Base-by-base conservation (phyloP, 345 rosid genomes). In the Nasturtium officinale region DNA sequence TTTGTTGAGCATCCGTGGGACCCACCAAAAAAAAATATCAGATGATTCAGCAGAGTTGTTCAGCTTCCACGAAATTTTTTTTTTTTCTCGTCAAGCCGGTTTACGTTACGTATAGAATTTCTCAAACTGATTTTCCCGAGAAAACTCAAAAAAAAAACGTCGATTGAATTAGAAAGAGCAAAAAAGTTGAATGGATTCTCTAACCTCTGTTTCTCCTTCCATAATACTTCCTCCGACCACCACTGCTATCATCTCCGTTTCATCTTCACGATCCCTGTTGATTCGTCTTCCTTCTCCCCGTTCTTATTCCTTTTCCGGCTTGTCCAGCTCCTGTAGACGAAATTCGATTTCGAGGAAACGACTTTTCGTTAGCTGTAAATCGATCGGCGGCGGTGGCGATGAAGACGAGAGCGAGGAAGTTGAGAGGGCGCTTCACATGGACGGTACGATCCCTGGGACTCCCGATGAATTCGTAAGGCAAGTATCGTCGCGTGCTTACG, bases 401-500 rank as follows among this genome's bases (percentile, higher is more conserved):
- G 84, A 71, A 40, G 89, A 82, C 26, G 84, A 42, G 12, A 77
- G 75, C 32, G 88, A 89, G 55, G 97, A 91, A 54, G 84, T 88
- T 29, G 97, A 95, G 66, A 80, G 83, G 74, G 99, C 99, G 79
- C 85, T 95, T 78, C 86, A 89, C 76, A 53, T 88, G 88, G 99
- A 95, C 80, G 99, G 99, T 47, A 86, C 88, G 46, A 88, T 95
- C 72, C 97, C 97, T 1, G 87, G 96, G 38, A 88, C 85, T 23
- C 87, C 96, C 13, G 79, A 84, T 47, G 99, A 89, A 86, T 91
- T 91, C 71, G 84, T 95, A 48, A 86, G 85, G 83, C 85, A 69
- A 76, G 96, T 91, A 6, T 91, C 99, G 2, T 95, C 99, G 21
- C 96, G 99, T 73, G 99, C 99, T 57, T 95, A 95, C 60, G 96